Base-by-base conservation (phyloP, 2,329 filamentous ascomycete species). In the Metarhizium rileyi region DNA sequence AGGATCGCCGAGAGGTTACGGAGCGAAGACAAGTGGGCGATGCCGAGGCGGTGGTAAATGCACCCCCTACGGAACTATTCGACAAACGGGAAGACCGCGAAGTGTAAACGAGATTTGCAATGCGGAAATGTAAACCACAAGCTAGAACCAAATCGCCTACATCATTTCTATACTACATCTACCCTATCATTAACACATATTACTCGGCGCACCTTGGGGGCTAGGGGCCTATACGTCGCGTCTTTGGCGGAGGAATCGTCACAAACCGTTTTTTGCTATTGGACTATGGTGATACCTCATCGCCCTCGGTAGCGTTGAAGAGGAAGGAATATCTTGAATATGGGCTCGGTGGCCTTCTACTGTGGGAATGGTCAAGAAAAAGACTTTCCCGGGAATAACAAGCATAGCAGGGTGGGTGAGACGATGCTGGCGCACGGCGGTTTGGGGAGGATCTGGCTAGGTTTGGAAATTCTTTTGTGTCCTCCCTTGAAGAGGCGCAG, bases 11-110 rank as follows among this genome's bases (percentile, higher is more conserved):
- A 55, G 90, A 95, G 69, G 77, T 96, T 52, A 87, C 86, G 52
- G 88, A 91, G 71, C 77, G 90, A 56, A 86, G 87, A 67, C 90
- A 96, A 70, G 90, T 95, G 50, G 90, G 90, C 55, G 90, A 96
- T 71, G 84, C 84, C 50, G 87, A 88, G 69, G 82, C 81, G 63
- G 77, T 90, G 73, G 76, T 91, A 59, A 83, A 86, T 55, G 65
- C 65, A 50, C 63, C 62, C 60, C 71, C 71, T 36, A 63, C 52
- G 57, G 42, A 42, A 10, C 46, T 48, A 35, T 56, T 51, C 27
- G 56, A 55, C 44, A 57, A 52, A 52, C 59, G 57, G 47, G 59
- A 62, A 38, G 64, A 69, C 50, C 63, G 59, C 53, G 61, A 70
- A 56, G 54, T 71, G 50, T 71, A 56, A 65, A 49, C 20, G 4